Conservation (phyloP, 768 basidiomycete species). For the Suillus fuscotomentosus region DNA sequence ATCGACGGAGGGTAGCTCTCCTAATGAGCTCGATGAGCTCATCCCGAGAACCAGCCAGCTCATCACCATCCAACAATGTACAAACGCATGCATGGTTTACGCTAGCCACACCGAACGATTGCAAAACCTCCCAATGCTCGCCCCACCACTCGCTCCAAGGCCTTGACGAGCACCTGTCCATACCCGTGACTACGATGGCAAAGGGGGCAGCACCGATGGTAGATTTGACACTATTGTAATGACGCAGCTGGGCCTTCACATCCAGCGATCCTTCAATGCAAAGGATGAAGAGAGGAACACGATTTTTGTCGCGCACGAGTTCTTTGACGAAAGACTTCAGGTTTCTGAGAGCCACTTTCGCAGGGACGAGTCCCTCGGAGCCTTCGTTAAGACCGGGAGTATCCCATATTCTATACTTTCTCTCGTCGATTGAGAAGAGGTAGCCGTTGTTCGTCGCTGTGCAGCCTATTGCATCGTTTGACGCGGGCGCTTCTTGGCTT, state of each 20-base stretch:
- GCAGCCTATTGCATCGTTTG: constrained; percentile 28
- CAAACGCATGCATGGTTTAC: neutral
- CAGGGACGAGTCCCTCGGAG: constrained; percentile 18
- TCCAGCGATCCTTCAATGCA: neutral
- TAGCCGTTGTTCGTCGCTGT: constrained; percentile 24
- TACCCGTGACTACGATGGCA: constrained; percentile 1
- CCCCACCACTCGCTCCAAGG: neutral
- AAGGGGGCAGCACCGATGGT: neutral
- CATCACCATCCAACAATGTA: neutral
- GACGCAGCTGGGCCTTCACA: neutral
- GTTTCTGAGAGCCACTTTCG: constrained; percentile 23
- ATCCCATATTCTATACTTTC: constrained; percentile 28
- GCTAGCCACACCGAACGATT: neutral
- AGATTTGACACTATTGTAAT: neutral
- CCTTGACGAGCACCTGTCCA: neutral
- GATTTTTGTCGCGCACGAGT: constrained; percentile 17
- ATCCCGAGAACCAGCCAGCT: neutral
- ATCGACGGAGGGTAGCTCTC: neutral
- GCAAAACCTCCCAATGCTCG: neutral
- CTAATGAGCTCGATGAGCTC: neutral
- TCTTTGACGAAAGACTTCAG: constrained; percentile 17
- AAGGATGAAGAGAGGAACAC: neutral
- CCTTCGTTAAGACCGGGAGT: constrained; percentile 27
- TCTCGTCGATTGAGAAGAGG: constrained; percentile 24
- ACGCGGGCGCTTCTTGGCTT: neutral